Conservation (phyloP, 2,329 filamentous ascomycete genomes). For the Alternaria longipes region DNA sequence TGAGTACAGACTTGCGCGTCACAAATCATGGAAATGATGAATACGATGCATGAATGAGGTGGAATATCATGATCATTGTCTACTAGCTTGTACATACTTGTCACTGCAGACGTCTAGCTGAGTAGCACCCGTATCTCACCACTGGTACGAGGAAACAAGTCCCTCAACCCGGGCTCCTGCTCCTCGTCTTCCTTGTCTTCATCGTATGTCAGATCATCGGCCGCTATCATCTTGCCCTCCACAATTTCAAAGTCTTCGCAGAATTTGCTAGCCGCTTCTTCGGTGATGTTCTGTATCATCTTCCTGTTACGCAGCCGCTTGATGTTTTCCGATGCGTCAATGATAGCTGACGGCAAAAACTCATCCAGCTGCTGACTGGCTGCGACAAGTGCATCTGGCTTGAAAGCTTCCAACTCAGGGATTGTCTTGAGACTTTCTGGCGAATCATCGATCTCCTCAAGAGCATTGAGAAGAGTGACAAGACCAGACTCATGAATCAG, state of each 20-base stretch:
- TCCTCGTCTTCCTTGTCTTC: slow-evolving; percentile 51
- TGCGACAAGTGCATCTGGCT: slow-evolving; percentile 67
- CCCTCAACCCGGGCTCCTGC: slow-evolving; percentile 57
- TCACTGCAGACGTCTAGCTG: slow-evolving; percentile 55
- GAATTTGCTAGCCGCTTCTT: slow-evolving; percentile 83
- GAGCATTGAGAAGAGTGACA: slow-evolving; percentile 66
- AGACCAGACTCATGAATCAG: slow-evolving; percentile 81
- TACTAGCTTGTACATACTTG: slow-evolving; percentile 2
- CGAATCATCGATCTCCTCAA: slow-evolving; percentile 58
- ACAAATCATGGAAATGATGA: neutral
- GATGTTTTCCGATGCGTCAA: slow-evolving; percentile 88
- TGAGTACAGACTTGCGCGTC: neutral
- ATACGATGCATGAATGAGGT: neutral
- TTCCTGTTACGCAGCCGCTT: slow-evolving; percentile 75
- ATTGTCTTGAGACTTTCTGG: slow-evolving; percentile 65
- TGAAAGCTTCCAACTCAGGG: slow-evolving; percentile 64
- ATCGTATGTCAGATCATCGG: slow-evolving; percentile 61
- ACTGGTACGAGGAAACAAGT: slow-evolving; percentile 70
- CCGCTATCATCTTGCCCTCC: slow-evolving; percentile 67
- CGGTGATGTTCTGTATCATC: slow-evolving; percentile 78
- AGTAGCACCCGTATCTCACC: slow-evolving; percentile 71
- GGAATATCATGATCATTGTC: neutral
- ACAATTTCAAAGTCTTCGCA: slow-evolving; percentile 82
- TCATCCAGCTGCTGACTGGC: slow-evolving; percentile 83
- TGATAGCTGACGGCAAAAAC: slow-evolving; percentile 90